Evolutionary conservation across 768 basidiomycete species (phyloP).

Genomic region (Crassisporium funariophilum): DNA sequence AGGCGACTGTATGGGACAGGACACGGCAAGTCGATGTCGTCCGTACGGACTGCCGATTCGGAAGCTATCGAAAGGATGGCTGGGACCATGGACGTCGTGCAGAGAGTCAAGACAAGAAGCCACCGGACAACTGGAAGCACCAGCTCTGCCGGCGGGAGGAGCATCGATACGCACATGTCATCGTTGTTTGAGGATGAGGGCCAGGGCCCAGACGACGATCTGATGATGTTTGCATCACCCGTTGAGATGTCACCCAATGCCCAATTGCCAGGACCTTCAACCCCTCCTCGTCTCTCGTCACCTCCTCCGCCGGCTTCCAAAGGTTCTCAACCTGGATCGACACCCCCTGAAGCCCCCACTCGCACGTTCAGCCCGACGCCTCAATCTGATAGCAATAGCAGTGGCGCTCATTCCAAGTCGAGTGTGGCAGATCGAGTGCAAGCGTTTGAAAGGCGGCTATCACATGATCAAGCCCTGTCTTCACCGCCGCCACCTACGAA

Average conservation of each 20-base stretch:
- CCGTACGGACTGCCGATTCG: conserved; percentile 67
- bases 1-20: conserved; percentile 31
- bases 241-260: conserved; percentile 26
- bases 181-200: conserved; percentile 6
- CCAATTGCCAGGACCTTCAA: conserved; percentile 1
- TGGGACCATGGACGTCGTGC: conserved; percentile 69
- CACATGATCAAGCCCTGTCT: conserved; percentile 47
- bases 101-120: conserved; percentile 43
- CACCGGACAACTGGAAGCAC: conserved; percentile 31
- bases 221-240: conserved; percentile 34
- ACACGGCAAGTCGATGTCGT: conserved; percentile 54
- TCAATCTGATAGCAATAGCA: conserved; percentile 8
- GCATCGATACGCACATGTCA: conserved; percentile 26
- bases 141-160: conserved; percentile 31
- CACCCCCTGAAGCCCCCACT: conserved; percentile 5
- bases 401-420: conserved; percentile 9
- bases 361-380: conserved; percentile 4
- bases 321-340: background rate
- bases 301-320: conserved; percentile 2
- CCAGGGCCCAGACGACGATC: conserved; percentile 8
- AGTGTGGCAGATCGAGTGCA: conserved; percentile 52
- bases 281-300: conserved; percentile 6
- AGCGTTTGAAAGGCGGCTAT: conserved; percentile 60
- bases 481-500: conserved; percentile 35
- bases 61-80: conserved; percentile 68